phyloP scores from a whole-genome alignment of 495 filamentous ascomycete genomes.

The Xylaria longipes region DNA sequence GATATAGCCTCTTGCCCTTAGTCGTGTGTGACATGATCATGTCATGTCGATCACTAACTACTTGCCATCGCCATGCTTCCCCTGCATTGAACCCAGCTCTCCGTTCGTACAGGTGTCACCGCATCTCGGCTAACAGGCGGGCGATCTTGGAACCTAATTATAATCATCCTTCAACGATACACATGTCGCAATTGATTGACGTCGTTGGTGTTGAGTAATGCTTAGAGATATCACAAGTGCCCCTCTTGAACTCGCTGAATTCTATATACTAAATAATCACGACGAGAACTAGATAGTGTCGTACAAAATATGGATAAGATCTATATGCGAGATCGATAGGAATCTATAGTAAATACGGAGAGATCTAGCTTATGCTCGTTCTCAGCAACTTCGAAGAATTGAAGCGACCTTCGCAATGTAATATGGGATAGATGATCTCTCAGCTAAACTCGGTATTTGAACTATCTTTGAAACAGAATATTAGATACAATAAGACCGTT shows the following conservation, averaged over 20 bases:
- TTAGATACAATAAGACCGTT: background rate
- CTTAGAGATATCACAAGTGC: background rate
- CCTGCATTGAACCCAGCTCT: slow-evolving; percentile 11
- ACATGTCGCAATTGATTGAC: background rate
- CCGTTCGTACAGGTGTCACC: background rate
- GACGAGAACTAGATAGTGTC: background rate
- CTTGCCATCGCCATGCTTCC: background rate
- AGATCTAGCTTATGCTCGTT: background rate
- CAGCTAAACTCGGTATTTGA: background rate
- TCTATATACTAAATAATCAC: background rate
- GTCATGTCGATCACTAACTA: slow-evolving; percentile 12
- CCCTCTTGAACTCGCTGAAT: background rate
- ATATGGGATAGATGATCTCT: background rate
- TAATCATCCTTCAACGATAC: background rate
- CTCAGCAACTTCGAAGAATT: background rate
- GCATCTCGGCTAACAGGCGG: background rate
- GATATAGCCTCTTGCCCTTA: slow-evolving; percentile 3
- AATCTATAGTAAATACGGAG: background rate
- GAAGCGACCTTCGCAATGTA: background rate
- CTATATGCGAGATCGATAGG: background rate
- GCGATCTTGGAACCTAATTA: background rate
- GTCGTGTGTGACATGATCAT: background rate
- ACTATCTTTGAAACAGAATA: background rate
- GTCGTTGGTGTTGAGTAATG: too few species aligned
- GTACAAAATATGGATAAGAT: background rate